These are phyloP conservation scores for Cladosporium sp. DNA, from an alignment of 2,329 filamentous ascomycete species.

Conservation along the genomic window DNA sequence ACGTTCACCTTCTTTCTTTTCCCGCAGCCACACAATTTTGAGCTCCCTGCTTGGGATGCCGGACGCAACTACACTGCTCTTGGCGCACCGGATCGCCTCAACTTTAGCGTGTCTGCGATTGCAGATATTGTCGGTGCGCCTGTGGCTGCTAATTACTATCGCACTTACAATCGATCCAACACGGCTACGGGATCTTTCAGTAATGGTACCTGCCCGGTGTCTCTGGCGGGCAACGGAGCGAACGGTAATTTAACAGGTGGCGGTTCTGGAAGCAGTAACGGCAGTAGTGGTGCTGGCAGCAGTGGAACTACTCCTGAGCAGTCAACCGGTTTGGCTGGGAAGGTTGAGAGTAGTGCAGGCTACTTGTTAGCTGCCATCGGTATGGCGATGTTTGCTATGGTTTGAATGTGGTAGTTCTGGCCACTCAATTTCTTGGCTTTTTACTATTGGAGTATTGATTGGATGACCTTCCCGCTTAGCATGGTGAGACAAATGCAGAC, in stretches of 20 bases:
- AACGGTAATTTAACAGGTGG: background rate
- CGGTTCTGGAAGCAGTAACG: background rate
- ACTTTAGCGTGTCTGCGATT: slow-evolving; percentile 23
- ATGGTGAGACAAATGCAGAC: no score
- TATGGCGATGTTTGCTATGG: background rate
- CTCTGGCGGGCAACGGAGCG: background rate
- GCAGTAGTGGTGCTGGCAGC: background rate
- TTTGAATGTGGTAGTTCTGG: background rate
- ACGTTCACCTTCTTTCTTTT: slow-evolving; percentile 31
- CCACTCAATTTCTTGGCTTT: no score
- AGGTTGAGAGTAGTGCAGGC: background rate
- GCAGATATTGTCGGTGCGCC: slow-evolving; percentile 19
- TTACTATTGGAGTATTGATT: no score
- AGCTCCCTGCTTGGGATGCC: slow-evolving; percentile 18
- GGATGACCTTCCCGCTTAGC: no score
- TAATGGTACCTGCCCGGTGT: slow-evolving; percentile 17
- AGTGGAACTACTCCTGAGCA: slow-evolving; percentile 27
- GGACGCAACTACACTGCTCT: slow-evolving; percentile 14
- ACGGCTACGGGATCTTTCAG: slow-evolving; percentile 13
- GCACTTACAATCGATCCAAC: slow-evolving; percentile 19
- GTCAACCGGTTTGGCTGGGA: background rate
- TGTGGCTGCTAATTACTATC: slow-evolving; percentile 27
- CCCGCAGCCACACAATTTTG: slow-evolving; percentile 22
- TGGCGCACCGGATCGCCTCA: slow-evolving; percentile 17
- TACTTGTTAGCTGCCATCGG: slow-evolving; percentile 3